Evolutionary conservation across 1,139 yeast genomes (phyloP).

Genomic region (Diutina catenulata): DNA sequence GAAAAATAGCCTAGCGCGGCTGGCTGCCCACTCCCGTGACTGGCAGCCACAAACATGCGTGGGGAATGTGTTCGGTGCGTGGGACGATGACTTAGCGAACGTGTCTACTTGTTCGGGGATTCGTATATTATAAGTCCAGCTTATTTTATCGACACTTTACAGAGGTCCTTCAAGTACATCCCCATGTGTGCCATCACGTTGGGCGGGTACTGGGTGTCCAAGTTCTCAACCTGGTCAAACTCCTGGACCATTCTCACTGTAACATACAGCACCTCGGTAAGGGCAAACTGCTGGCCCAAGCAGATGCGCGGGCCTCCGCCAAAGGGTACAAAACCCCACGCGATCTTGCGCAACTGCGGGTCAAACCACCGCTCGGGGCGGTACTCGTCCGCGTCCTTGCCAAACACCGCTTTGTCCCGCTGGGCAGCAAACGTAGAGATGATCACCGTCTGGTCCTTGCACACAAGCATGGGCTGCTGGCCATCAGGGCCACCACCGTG

Average conservation of each 20-base stretch:
- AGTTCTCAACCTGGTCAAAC: background rate
- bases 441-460: constrained; percentile 6
- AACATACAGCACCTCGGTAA: constrained; percentile 5
- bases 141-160: background rate
- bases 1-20: too few relatives aligned
- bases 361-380: constrained; percentile 8
- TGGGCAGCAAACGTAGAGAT: constrained; percentile 7
- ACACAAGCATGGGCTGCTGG: constrained; percentile 6
- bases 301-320: constrained; percentile 10
- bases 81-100: too few relatives aligned
- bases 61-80: too few relatives aligned
- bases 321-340: constrained; percentile 10
- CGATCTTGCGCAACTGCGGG: constrained; percentile 6
- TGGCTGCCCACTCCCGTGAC: too few relatives aligned
- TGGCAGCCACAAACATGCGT: too few relatives aligned
- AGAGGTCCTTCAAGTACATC: background rate
- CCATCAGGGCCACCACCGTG: constrained; percentile 9
- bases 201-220: background rate
- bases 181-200: constrained; percentile 3
- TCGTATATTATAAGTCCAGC: too few relatives aligned
- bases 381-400: constrained; percentile 7
- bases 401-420: constrained; percentile 7
- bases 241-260: background rate
- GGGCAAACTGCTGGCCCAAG: constrained; percentile 11
- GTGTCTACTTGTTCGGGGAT: too few relatives aligned